Evolutionary conservation across 1,139 yeast genomes (phyloP).

Genomic region (Lodderomyces margitis): DNA sequence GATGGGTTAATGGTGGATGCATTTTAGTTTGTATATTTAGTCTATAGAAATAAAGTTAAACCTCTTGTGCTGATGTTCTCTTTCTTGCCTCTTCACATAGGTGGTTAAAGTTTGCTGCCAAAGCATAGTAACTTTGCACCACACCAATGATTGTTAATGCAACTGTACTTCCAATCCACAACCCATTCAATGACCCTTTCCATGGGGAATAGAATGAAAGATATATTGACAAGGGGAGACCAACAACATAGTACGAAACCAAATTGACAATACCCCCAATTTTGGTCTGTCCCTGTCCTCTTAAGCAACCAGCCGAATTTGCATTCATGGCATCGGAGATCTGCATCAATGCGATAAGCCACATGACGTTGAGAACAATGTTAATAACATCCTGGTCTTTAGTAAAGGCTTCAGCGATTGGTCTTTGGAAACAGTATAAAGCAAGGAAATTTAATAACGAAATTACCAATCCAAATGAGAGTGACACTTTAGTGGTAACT

Average conservation of each 20-base stretch:
- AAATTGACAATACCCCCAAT: constrained; percentile 59
- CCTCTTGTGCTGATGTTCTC: constrained; percentile 25
- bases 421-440: constrained; percentile 35
- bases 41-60: not conserved
- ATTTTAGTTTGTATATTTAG: constrained; percentile 20
- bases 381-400: constrained; percentile 42
- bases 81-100: constrained; percentile 43
- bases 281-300: constrained; percentile 61
- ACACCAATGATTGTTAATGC: constrained; percentile 52
- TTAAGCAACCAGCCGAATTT: constrained; percentile 56
- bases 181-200: constrained; percentile 47
- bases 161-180: constrained; percentile 54
- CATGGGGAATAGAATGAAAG: constrained; percentile 47
- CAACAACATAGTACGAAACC: constrained; percentile 51
- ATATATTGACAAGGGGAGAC: constrained; percentile 49
- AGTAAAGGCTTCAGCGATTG: constrained; percentile 41
- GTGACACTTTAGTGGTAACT: constrained; percentile 44
- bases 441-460: constrained; percentile 41
- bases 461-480: constrained; percentile 42
- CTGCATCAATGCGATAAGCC: constrained; percentile 55
- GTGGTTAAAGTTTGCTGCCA: constrained; percentile 38
- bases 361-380: constrained; percentile 43
- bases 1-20: constrained; percentile 43
- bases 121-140: constrained; percentile 48
- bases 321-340: constrained; percentile 58